phyloP scores from a whole-genome alignment of 495 filamentous ascomycete species.

The Neohortaea acidophila region DNA sequence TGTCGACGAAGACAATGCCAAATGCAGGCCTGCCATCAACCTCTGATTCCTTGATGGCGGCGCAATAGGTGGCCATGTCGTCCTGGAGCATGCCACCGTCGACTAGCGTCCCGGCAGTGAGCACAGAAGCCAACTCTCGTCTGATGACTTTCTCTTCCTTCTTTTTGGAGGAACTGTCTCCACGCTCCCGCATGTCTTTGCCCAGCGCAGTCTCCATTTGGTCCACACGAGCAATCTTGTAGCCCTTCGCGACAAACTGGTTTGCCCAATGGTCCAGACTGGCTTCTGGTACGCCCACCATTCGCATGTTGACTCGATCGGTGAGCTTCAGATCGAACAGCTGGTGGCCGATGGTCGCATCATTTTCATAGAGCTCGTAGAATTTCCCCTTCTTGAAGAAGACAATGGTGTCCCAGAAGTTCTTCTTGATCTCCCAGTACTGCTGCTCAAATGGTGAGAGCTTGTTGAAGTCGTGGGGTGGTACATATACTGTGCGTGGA shows the following conservation, averaged over 20 bases:
- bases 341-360: slow-evolving; percentile 93
- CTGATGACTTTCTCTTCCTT: slow-evolving; percentile 84
- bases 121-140: slow-evolving; percentile 75
- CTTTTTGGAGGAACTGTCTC: slow-evolving; percentile 37
- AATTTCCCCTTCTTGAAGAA: slow-evolving; percentile 99
- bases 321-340: slow-evolving; percentile 96
- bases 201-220: slow-evolving; percentile 88
- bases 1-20: slow-evolving; percentile 88
- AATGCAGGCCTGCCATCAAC: slow-evolving; percentile 67
- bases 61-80: slow-evolving; percentile 93
- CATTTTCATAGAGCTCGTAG: slow-evolving; percentile 96
- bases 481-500: slow-evolving; percentile 79
- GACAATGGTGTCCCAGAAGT: slow-evolving; percentile 91
- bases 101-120: slow-evolving; percentile 84
- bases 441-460: slow-evolving; percentile 95
- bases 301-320: slow-evolving; percentile 97
- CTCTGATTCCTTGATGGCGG: slow-evolving; percentile 81
- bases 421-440: slow-evolving; percentile 99
- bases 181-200: slow-evolving; percentile 94
- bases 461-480: slow-evolving; percentile 53
- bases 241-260: slow-evolving; percentile 86
- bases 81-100: slow-evolving; percentile 95
- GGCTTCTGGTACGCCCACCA: slow-evolving; percentile 88
- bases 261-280: slow-evolving; percentile 85
- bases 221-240: slow-evolving; percentile 91